Percentiles rank a stretch among this genome's conserved stretches.
Conservation (phyloP, 345 rosid genomes). For the Microthlaspi erraticum region DNA sequence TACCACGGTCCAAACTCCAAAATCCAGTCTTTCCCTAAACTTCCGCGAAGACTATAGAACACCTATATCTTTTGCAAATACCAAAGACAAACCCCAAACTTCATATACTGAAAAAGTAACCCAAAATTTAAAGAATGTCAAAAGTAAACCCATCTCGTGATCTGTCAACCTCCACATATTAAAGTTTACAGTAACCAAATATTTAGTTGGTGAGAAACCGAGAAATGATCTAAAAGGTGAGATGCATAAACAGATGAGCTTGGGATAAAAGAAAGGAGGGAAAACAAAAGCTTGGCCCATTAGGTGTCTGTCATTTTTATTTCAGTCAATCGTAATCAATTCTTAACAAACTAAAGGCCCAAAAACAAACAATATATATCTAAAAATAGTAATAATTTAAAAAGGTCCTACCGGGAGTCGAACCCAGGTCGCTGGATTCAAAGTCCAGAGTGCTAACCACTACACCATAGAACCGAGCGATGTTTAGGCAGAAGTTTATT, state of each 20-base stretch:
- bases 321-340: neutral
- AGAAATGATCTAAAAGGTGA: no score
- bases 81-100: no score
- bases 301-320: neutral
- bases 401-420: constrained; percentile 90
- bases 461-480: constrained; percentile 76
- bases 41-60: no score
- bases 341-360: neutral
- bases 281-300: constrained; percentile 24
- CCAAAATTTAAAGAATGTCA: neutral
- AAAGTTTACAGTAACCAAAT: no score
- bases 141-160: neutral
- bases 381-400: neutral
- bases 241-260: neutral
- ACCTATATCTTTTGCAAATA: no score
- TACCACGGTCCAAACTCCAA: no score
- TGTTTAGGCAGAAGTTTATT: neutral
- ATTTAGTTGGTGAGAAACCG: no score
- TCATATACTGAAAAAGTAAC: no score
- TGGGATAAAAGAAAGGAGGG: neutral
- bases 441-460: constrained; percentile 98
- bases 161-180: no score
- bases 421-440: constrained; percentile 97
- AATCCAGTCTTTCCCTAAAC: no score
- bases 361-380: neutral